Evolutionary conservation across 2,329 filamentous ascomycete species (phyloP), one percentile per base, ranked within the genome.

Genomic region (Cordyceps militaris): DNA sequence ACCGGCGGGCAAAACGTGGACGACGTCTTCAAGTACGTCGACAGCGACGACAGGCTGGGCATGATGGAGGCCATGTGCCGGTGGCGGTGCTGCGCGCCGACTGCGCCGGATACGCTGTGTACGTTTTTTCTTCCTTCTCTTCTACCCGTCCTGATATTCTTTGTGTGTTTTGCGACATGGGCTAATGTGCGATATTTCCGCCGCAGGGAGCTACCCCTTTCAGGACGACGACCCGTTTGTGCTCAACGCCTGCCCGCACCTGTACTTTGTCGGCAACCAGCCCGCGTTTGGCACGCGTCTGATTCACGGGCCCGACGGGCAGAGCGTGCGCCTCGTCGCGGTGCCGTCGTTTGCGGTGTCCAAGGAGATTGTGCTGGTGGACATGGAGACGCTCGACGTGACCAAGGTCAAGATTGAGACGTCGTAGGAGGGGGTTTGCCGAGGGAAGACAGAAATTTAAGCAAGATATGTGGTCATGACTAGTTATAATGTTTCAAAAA

Each of bases 11-110:
- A 99, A 74, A 96, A 96, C 55, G 82, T 99, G 3, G 89, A 96
- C 65, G 95, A 99, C 70, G 84, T 97, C 3, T 89, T 91, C 71
- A 94, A 93, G 70, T 99, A 99, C 68, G 81, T 97, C 26, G 84
- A 87, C 58, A 86, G 83, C 36, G 84, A 91, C 43, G 85, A 91
- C 64, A 77, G 92, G 21, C 68, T 97, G 26, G 86, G 87, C 48
- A 89, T 97, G 81, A 94, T 97, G 88, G 94, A 97, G 72, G 86
- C 87, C 58, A 94, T 96, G 84, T 85, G 96, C 63, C 81, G 91
- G 59, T 99, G 94, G 94, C 82, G 94, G 61, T 89, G 91, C 68
- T 85, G 85, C 63, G 94, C 94, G 5, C 94, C 94, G 1, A 99
- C 94, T 0, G 94, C 94, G 1, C 94, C 95, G 0, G 95, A 99